Evolutionary conservation across 768 basidiomycete species (phyloP), one percentile per base, ranked within the genome.

Genomic region (Boletales sp.): DNA sequence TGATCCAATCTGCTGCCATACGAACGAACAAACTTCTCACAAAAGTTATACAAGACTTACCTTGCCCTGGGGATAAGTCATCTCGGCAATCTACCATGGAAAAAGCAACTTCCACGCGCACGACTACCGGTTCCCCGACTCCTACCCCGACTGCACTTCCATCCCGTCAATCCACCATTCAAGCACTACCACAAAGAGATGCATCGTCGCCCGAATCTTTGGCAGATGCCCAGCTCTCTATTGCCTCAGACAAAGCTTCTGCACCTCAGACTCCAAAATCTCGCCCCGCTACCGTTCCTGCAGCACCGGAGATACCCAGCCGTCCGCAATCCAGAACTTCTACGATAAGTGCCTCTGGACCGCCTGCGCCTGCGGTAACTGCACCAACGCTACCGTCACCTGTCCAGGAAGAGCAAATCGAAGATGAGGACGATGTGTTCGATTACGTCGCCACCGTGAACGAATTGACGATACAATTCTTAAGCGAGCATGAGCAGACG

Each of bases 401-500:
- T 7, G 61, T 62, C 2, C 56, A 57, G 18, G 68, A 59, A 45
- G 60, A 62, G 19, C 41, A 46, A 9, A 77, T 78, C 61, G 86
- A 84, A 58, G 86, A 84, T 36, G 68, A 70, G 15, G 93, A 94
- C 63, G 25, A 28, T 28, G 77, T 79, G 3, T 92, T 99, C 60
- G 92, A 96, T 63, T 96, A 96, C 60, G 87, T 91, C 57, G 81
- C 84, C 17, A 97, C 93, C 0, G 95, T 99, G 45, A 91, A 90
- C 61, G 90, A 89, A 44, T 69, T 99, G 55, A 96, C 93, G 5
- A 74, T 96, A 44, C 94, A 96, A 58, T 94, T 99, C 65, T 64
- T 97, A 69, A 94, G 90, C 68, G 95, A 99, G 69, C 93, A 90
- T 58, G 95, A 96, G 64, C 94, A 97, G 63, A 98, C 96, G 0